phyloP scores from a whole-genome alignment of 371 early-diverging fungal species.

The Apophysomyces elegans region DNA sequence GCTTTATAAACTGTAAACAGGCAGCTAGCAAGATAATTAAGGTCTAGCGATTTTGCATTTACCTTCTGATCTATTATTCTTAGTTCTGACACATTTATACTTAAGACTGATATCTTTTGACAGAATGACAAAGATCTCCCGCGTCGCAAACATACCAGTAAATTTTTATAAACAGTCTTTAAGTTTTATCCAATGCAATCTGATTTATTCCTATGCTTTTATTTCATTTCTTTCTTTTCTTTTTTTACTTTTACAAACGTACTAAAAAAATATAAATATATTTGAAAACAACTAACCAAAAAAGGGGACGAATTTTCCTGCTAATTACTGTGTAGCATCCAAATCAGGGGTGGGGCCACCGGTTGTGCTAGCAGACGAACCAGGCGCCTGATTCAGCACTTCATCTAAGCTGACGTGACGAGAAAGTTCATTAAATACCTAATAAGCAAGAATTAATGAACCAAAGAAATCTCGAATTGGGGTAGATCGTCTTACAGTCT shows the following conservation, averaged over 20 bases:
- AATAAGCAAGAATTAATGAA: not conserved
- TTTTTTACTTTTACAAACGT: constrained; percentile 7
- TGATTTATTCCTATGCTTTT: not conserved
- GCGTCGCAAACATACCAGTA: no score
- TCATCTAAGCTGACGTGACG: constrained; percentile 88
- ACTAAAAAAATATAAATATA: not conserved
- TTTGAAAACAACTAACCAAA: not conserved
- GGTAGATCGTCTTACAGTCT: constrained; percentile 45
- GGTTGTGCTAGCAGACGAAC: constrained; percentile 24
- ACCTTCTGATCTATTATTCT: no score
- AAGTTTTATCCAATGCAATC: not conserved
- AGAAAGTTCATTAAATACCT: constrained; percentile 78
- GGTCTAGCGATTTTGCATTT: constrained; percentile 18
- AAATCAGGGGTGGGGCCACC: constrained; percentile 4
- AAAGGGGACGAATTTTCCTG: not conserved
- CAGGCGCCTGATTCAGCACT: constrained; percentile 63
- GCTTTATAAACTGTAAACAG: no score
- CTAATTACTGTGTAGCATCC: not conserved
- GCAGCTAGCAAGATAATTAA: no score
- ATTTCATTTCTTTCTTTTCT: not conserved
- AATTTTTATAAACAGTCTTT: not conserved
- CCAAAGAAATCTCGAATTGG: not conserved
- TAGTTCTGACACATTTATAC: no score
- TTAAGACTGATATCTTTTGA: no score
- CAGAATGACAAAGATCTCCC: no score